Evolutionary conservation across 805 yeast genomes (phyloP).

Genomic region (Candida andamanensis): DNA sequence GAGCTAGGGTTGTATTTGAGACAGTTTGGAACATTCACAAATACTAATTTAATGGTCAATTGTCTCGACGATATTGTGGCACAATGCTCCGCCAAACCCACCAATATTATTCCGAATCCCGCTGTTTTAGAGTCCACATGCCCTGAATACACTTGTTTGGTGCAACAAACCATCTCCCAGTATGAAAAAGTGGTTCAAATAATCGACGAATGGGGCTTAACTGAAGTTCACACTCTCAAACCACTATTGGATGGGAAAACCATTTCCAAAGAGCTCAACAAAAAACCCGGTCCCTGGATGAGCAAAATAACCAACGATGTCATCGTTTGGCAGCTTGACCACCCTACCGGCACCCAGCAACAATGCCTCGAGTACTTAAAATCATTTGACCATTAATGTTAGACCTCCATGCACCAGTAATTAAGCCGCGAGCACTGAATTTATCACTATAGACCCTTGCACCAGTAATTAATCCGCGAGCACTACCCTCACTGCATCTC

Average conservation of each 20-base stretch:
- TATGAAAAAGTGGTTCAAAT: conserved; percentile 28
- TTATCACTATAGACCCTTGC: too few relatives aligned
- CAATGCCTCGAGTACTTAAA: conserved; percentile 48
- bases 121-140: conserved; percentile 5
- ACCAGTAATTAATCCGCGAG: background rate
- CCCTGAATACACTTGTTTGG: conserved; percentile 3
- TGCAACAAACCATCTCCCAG: conserved; percentile 12
- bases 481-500: too few relatives aligned
- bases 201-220: conserved; percentile 32
- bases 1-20: conserved; percentile 58
- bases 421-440: background rate
- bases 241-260: conserved; percentile 77
- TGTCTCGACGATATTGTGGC: conserved; percentile 26
- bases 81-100: background rate
- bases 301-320: conserved; percentile 49
- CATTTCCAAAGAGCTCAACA: conserved; percentile 43
- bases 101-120: conserved; percentile 9
- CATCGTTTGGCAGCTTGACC: conserved; percentile 71
- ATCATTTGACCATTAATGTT: conserved; percentile 7
- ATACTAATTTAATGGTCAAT: conserved; percentile 35
- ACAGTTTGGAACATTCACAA: conserved; percentile 49
- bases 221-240: conserved; percentile 44
- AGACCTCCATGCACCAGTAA: background rate
- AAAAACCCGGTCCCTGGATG: conserved; percentile 89
- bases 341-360: conserved; percentile 51